These are phyloP conservation scores for Endotrypanum monterogeii DNA, from an alignment of 208 protist species.

Conservation along the genomic window DNA sequence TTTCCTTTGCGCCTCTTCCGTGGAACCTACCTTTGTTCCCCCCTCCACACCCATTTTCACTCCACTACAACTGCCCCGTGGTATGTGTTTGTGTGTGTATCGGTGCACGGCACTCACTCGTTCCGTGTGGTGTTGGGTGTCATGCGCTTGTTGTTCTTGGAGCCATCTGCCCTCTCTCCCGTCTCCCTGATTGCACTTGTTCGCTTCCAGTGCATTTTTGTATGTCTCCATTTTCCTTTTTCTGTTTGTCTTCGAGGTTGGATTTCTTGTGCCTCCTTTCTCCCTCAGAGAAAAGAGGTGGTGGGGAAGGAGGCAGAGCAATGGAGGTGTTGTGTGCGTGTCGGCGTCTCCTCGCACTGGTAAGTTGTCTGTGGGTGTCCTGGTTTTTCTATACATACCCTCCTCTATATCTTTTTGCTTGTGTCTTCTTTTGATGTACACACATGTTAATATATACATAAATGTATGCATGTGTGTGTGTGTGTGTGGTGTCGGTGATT, in stretches of 20 bases:
- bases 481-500: not conserved
- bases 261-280: not conserved
- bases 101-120: not conserved
- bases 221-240: too few relatives aligned
- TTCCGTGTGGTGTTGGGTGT: not conserved
- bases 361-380: not conserved
- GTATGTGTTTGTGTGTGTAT: not conserved
- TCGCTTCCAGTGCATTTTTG: too few relatives aligned
- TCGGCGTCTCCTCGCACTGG: not conserved
- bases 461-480: not conserved
- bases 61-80: not conserved
- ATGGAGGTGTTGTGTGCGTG: not conserved
- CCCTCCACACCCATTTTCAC: too few relatives aligned
- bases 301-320: not conserved
- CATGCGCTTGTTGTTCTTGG: not conserved
- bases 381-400: not conserved
- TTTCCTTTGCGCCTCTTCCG: not conserved
- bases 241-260: too few relatives aligned
- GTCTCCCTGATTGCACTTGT: too few relatives aligned
- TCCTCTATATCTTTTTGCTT: not conserved
- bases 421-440: not conserved
- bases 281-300: not conserved
- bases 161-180: not conserved
- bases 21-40: not conserved
- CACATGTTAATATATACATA: not conserved